Percentiles rank a stretch among this genome's conserved stretches.
These are phyloP conservation scores for Aspergillus leporis DNA, from an alignment of 495 filamentous ascomycete species.

Conservation along the genomic window DNA sequence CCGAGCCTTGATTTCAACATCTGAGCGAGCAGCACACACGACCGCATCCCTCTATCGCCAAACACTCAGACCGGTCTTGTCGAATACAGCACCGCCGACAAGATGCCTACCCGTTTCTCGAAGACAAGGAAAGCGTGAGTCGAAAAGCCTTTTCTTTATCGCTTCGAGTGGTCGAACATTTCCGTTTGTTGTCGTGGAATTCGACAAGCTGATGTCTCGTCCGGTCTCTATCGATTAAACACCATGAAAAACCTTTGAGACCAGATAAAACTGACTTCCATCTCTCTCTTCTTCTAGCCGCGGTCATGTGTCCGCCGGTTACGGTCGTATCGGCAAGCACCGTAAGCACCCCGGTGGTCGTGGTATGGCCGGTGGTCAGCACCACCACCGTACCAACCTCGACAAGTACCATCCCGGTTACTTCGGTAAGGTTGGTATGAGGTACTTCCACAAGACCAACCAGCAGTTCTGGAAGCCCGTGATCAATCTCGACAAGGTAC, in stretches of 20 bases:
- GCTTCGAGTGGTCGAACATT: slow-evolving; percentile 18
- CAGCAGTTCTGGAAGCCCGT: slow-evolving; percentile 92
- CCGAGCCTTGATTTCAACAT: slow-evolving; percentile 45
- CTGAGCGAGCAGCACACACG: slow-evolving; percentile 37
- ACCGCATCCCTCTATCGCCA: slow-evolving; percentile 45
- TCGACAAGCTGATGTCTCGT: slow-evolving; percentile 22
- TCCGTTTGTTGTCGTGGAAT: slow-evolving; percentile 14
- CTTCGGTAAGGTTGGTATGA: slow-evolving; percentile 98
- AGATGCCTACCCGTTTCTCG: slow-evolving; percentile 80
- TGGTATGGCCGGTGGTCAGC: slow-evolving; percentile 92
- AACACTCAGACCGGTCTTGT: slow-evolving; percentile 46
- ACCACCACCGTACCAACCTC: slow-evolving; percentile 93
- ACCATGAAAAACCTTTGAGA: neutral
- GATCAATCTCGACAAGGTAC: slow-evolving; percentile 89
- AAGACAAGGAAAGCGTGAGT: slow-evolving; percentile 86
- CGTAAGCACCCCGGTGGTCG: slow-evolving; percentile 92
- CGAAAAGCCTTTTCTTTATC: slow-evolving; percentile 23
- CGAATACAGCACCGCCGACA: slow-evolving; percentile 47
- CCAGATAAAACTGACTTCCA: slow-evolving; percentile 26
- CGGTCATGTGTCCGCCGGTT: slow-evolving; percentile 91
- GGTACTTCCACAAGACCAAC: slow-evolving; percentile 86
- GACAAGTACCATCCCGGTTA: slow-evolving; percentile 96
- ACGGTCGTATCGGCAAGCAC: slow-evolving; percentile 92
- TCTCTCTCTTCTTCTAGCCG: slow-evolving; percentile 55
- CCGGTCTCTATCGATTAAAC: slow-evolving; percentile 16